These are phyloP conservation scores for Rhizopogon rudus DNA, from an alignment of 768 basidiomycete species.

Conservation along the genomic window DNA sequence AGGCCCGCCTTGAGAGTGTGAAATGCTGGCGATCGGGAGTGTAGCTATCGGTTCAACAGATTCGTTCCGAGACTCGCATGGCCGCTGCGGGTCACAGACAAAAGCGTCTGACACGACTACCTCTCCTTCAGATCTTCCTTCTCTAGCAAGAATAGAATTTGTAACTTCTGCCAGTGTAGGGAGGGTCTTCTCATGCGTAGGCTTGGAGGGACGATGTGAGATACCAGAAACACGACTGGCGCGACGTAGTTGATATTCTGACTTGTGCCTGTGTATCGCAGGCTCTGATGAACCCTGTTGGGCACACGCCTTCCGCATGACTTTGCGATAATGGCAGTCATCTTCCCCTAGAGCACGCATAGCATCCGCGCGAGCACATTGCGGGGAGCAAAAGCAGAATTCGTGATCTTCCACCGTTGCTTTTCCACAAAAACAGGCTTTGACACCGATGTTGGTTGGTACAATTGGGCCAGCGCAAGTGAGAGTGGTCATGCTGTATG, in stretches of 20 bases:
- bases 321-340: slow-evolving; percentile 21
- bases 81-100: background rate
- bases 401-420: slow-evolving; percentile 20
- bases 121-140: slow-evolving; percentile 3
- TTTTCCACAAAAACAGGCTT: slow-evolving; percentile 22
- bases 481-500: background rate
- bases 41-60: background rate
- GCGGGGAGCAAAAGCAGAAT: slow-evolving; percentile 22
- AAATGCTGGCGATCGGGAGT: slow-evolving; percentile 8
- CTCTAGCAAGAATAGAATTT: slow-evolving; percentile 2
- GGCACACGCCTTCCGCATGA: slow-evolving; percentile 12
- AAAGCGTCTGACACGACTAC: background rate
- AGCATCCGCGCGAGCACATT: slow-evolving; percentile 23
- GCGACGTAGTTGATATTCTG: slow-evolving; percentile 3
- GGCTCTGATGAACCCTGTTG: slow-evolving; percentile 1
- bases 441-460: slow-evolving; percentile 4
- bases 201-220: background rate
- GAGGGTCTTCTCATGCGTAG: background rate
- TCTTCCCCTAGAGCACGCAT: slow-evolving; percentile 18
- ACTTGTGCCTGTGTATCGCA: slow-evolving; percentile 9
- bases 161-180: slow-evolving; percentile 19
- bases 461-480: slow-evolving; percentile 7
- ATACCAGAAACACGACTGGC: background rate
- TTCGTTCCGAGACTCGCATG: slow-evolving; percentile 2
- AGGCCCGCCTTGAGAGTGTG: slow-evolving; percentile 2